Base-by-base conservation (phyloP, 1,284 basidiomycete species). In the Ceratobasidium sp. region DNA sequence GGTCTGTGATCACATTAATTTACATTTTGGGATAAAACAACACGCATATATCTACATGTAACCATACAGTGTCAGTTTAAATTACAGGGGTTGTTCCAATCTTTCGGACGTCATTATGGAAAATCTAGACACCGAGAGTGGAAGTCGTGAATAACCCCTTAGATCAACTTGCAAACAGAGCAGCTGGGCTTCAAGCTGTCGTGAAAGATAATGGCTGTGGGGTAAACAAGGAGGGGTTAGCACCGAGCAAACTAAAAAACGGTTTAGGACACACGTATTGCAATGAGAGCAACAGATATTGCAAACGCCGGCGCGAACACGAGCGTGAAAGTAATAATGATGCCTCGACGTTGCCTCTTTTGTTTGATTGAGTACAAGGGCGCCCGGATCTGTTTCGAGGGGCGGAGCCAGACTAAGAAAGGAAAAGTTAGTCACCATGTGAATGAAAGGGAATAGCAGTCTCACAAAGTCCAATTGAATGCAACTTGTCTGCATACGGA, bases 361-460 rank as follows among this genome's bases (percentile, higher is more conserved):
- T 95, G 92, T 82, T 94, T 94, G 79, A 92, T 87, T 66, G 92
- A 93, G 82, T 95, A 99, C 79, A 99, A 86, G 3, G 97, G 97
- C 1, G 95, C 92, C 75, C 95, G 92, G 78, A 98, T 97, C 83
- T 97, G 94, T 80, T 94, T 93, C 72, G 92, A 92, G 32, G 92
- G 92, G 41, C 91, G 89, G 71, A 94, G 80, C 93, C 93, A 94
- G 85, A 95, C 91, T 91, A 46, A 75, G 44, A 30, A 54, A 23
- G 76, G 73, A 77, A 1, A 8, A 28, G 26, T 52, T 30, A 46
- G 21, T n/a, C 63, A 74, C 23, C 16, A 14, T n/a, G 11, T n/a
- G 14, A 35, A 14, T 18, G 7, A 5, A 30, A 69, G 44, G 21
- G 50, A 73, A 75, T 62, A 46, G 18, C 55, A 75, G 21, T 55